Base-by-base conservation (phyloP, 441 rosid genomes). In the Geranium incanum region DNA sequence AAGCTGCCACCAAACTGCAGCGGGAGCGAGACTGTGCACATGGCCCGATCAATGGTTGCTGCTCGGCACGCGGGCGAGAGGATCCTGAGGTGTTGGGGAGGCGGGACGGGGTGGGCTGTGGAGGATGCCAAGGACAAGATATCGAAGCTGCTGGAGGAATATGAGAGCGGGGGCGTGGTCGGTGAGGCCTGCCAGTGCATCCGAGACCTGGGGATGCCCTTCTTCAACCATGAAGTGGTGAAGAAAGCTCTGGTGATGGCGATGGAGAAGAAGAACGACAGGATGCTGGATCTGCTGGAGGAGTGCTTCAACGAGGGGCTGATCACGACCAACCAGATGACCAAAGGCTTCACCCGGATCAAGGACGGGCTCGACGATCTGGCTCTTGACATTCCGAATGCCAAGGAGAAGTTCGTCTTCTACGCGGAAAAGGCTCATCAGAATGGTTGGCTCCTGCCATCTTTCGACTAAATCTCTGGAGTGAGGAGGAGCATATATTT, bases 71-170 rank as follows among this genome's bases (percentile, higher is more conserved):
- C 99, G 15, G 99, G 97, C 0, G 99, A 95, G 85, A 92, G 99
- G 84, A 76, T 95, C 78, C 80, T 95, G 69, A 88, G 99, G 81
- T 89, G 99, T 76, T 95, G 99, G 99, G 99, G 98, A 4, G 99
- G 99, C 70, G 99, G 99, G 55, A 89, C 93, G 0, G 99, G 99
- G 12, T 95, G 98, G 98, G 96, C 96, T 5, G 98, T 95, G 57
- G 99, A 95, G 87, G 99, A 95, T 72, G 98, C 99, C 0, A 95
- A 95, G 76, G 99, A 95, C 88, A 95, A 92, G 83, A 92, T 95
- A 79, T 18, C 78, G 85, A 92, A 91, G 84, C 89, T 95, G 3
- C 73, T 95, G 68, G 98, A 95, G 78, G 99, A 95, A 81, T 95
- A 84, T 15, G 98, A 90, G 80, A 89, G 87, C 23, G 92, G 98